These are phyloP conservation scores for sweet orange (Citrus sinensis) DNA, from an alignment of 345 rosid species.

Conservation along the genomic window DNA sequence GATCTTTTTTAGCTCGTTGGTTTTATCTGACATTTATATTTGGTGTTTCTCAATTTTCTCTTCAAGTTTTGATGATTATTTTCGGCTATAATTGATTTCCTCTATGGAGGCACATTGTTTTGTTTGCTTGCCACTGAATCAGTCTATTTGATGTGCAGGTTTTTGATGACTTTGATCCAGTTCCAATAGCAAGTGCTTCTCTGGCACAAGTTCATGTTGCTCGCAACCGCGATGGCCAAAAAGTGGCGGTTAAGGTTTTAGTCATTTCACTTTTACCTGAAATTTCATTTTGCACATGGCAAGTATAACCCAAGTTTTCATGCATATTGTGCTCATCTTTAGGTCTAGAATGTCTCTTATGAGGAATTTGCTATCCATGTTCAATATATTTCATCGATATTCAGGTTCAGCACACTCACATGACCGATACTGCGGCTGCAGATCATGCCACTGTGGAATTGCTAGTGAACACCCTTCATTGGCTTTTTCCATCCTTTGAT, in stretches of 20 bases:
- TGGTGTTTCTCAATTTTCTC: constrained; percentile 2
- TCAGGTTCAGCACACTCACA: constrained; percentile 93
- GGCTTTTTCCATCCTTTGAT: constrained; percentile 89
- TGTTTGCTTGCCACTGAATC: background rate
- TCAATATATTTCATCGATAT: constrained; percentile 17
- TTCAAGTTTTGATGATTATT: background rate
- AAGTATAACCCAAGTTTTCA: constrained; percentile 6
- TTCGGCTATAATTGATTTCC: background rate
- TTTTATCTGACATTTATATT: background rate
- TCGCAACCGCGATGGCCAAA: constrained; percentile 58
- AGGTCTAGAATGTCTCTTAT: background rate
- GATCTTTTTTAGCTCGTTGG: background rate
- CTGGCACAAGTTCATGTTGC: constrained; percentile 99
- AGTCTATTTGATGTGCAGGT: constrained; percentile 38
- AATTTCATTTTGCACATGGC: constrained; percentile 4
- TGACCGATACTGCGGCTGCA: constrained; percentile 91
- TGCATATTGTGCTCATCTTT: constrained; percentile 2
- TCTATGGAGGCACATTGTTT: background rate
- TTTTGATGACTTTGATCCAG: constrained; percentile 78
- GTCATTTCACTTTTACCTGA: constrained; percentile 15
- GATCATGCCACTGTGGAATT: constrained; percentile 82
- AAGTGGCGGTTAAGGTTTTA: constrained; percentile 90
- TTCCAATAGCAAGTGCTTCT: constrained; percentile 96
- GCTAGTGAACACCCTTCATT: constrained; percentile 72
- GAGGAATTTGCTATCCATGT: constrained; percentile 6